Conservation (phyloP, 139 green algal species). For the Astrephomene gubernaculifera region DNA sequence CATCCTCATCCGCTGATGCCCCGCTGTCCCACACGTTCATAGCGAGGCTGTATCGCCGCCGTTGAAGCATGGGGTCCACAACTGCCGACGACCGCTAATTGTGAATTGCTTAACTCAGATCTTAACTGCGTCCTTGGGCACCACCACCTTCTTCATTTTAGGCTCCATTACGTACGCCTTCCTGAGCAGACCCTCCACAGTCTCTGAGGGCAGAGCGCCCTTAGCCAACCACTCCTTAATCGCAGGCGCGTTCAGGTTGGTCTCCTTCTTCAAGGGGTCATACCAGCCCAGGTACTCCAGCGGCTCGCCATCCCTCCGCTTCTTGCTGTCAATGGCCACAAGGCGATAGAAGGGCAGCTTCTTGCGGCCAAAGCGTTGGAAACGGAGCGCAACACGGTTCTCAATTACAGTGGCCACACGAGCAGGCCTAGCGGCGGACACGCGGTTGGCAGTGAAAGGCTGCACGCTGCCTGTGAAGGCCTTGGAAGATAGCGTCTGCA, state of each 20-base stretch:
- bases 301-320: slow-evolving; percentile 84
- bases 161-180: slow-evolving; percentile 61
- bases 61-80: no score
- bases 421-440: slow-evolving; percentile 24
- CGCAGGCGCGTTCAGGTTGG: slow-evolving; percentile 91
- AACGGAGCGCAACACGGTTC: slow-evolving; percentile 85
- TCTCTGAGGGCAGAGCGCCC: slow-evolving; percentile 90
- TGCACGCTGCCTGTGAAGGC: slow-evolving; percentile 49
- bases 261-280: slow-evolving; percentile 90
- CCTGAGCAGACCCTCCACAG: slow-evolving; percentile 86
- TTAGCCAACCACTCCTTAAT: slow-evolving; percentile 95
- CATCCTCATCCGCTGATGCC: background rate
- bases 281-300: slow-evolving; percentile 93
- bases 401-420: slow-evolving; percentile 67
- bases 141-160: slow-evolving; percentile 13
- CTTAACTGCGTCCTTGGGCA: slow-evolving; percentile 46
- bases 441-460: slow-evolving; percentile 47
- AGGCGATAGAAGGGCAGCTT: slow-evolving; percentile 92
- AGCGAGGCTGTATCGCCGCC: background rate
- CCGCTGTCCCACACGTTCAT: background rate
- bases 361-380: slow-evolving; percentile 91
- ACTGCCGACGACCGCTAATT: no score
- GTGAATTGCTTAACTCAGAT: background rate
- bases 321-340: slow-evolving; percentile 90
- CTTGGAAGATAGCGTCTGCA: slow-evolving; percentile 49